A percentile compares a stretch with the other conserved stretches of the same genome.
phyloP scores from a whole-genome alignment of 257 asterid genomes.

The Capsicum baccatum region DNA sequence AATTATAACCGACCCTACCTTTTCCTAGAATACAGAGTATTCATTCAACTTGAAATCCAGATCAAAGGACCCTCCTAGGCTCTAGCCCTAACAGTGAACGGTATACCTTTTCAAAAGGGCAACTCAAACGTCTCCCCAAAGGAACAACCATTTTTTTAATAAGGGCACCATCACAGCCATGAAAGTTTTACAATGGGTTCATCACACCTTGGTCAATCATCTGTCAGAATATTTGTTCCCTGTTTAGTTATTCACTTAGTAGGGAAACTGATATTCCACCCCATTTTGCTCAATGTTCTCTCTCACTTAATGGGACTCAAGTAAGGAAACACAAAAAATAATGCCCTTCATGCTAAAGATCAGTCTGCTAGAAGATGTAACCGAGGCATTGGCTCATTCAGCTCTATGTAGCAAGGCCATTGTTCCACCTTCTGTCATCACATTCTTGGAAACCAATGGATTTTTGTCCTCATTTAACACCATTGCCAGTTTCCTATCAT shows the following conservation, averaged over 20 bases:
- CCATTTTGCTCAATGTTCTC: not conserved
- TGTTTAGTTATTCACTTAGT: not conserved
- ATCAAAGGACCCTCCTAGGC: not conserved
- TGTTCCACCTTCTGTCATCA: not conserved
- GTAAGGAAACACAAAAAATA: not conserved
- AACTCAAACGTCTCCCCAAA: not conserved
- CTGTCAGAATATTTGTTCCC: not conserved
- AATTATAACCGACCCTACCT: not conserved
- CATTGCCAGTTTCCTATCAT: conserved; percentile 3
- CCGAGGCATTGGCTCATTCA: not conserved
- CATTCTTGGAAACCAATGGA: not conserved
- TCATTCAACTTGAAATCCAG: conserved; percentile 11
- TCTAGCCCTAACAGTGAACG: not conserved
- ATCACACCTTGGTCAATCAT: conserved; percentile 11
- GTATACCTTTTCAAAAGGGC: not conserved
- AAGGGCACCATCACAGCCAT: not conserved
- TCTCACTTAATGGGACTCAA: conserved; percentile 19
- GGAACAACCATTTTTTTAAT: not conserved
- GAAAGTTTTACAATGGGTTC: not conserved
- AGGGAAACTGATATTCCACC: not conserved
- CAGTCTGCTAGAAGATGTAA: not conserved
- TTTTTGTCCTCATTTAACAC: not conserved
- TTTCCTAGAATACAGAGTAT: not conserved
- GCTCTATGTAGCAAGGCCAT: not conserved
- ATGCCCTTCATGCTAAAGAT: not conserved